Percentiles rank a stretch among this genome's conserved stretches.
Evolutionary conservation across 331 rosid species (phyloP).

Genomic region (Quercus phellos): DNA sequence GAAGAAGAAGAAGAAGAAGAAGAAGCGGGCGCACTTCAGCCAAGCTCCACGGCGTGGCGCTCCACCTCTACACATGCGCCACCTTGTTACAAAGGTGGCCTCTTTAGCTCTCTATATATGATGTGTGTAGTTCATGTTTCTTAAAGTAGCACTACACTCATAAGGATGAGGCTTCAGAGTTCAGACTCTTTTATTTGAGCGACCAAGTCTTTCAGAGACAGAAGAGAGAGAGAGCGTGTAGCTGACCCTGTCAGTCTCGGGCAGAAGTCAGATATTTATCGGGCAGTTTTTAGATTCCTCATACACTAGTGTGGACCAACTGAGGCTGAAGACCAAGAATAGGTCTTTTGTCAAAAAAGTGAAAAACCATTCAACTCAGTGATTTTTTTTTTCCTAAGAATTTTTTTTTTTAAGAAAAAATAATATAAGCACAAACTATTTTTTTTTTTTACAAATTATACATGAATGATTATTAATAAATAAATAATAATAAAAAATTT

Average conservation of each 20-base stretch:
- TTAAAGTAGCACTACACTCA: not conserved
- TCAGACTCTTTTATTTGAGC: too few relatives aligned
- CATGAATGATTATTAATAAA: too few relatives aligned
- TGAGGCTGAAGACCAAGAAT: not conserved
- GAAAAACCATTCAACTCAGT: too few relatives aligned
- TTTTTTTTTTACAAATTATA: too few relatives aligned
- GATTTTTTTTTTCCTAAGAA: too few relatives aligned
- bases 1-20: not conserved
- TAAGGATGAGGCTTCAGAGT: not conserved
- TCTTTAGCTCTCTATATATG: conserved; percentile 13
- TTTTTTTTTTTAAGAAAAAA: too few relatives aligned
- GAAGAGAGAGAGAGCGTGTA: conserved; percentile 3
- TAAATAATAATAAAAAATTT: too few relatives aligned
- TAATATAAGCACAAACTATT: too few relatives aligned
- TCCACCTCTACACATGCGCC: conserved; percentile 36
- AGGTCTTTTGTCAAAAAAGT: not conserved
- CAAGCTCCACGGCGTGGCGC: conserved; percentile 22
- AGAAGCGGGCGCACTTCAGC: conserved; percentile 10
- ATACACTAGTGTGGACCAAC: not conserved
- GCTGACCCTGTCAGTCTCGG: conserved; percentile 61
- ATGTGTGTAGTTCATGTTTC: conserved; percentile 43
- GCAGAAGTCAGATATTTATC: conserved; percentile 55
- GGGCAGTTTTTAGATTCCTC: conserved; percentile 35
- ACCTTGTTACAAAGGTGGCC: conserved; percentile 40
- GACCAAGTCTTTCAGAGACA: not conserved